A percentile compares a stretch with the other conserved stretches of the same genome.
phyloP scores from a whole-genome alignment of 805 yeast species.

The Metschnikowia continentalis region DNA sequence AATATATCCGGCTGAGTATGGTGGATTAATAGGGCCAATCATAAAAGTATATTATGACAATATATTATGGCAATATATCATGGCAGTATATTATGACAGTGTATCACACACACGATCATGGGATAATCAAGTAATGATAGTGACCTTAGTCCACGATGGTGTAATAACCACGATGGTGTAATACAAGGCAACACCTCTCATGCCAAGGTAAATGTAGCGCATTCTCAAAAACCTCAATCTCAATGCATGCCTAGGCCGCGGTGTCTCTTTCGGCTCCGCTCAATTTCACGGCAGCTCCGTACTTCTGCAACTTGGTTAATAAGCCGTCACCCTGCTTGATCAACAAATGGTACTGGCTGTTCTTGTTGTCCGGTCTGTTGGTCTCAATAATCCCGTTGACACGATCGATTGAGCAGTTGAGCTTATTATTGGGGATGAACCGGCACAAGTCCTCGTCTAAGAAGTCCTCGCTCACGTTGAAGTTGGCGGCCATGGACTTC shows the following conservation, averaged over 20 bases:
- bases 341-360: slow-evolving; percentile 83
- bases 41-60: no score
- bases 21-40: no score
- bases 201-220: neutral
- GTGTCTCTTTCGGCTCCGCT: slow-evolving; percentile 74
- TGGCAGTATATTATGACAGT: no score
- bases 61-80: no score
- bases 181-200: neutral
- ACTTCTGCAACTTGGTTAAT: slow-evolving; percentile 91
- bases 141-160: no score
- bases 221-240: neutral
- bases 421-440: slow-evolving; percentile 87
- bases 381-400: slow-evolving; percentile 95
- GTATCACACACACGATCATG: no score
- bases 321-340: slow-evolving; percentile 90
- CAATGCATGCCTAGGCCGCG: neutral
- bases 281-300: slow-evolving; percentile 94
- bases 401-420: slow-evolving; percentile 92
- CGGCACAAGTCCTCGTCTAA: slow-evolving; percentile 83
- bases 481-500: slow-evolving; percentile 90
- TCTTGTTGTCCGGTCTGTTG: slow-evolving; percentile 93
- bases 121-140: no score
- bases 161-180: neutral
- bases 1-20: neutral
- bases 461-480: slow-evolving; percentile 84